Evolutionary conservation across 306 rosid genomes (phyloP), one percentile per base, ranked within the genome.

Genomic region (Rubus idaeus): DNA sequence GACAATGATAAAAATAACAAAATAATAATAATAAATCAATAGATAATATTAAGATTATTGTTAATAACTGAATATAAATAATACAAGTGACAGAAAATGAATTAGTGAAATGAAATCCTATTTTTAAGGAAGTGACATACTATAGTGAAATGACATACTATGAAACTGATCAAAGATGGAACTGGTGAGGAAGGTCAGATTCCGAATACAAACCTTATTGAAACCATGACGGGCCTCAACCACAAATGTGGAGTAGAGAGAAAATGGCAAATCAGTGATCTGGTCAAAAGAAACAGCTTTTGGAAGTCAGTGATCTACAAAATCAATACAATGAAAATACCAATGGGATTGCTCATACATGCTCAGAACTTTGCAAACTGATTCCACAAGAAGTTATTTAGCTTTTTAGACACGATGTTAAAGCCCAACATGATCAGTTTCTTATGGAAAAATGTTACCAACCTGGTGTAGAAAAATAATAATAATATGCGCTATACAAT

Each of bases 221-320:
- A 95, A 95, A 78, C 97, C 99, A 75, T 95, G 99, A 49, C 97
- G 94, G 56, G 91, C 84, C 87, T 95, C 99, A 17, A 95, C 93
- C 88, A 95, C 97, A 85, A 95, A 95, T 79, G 99, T 95, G 45
- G 97, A 92, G 90, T 89, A 95, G 71, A 95, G 87, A 80, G 97
- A 89, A 75, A 95, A 95, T 2, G 99, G 99, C 77, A 95, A 84
- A 84, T 88, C 99, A 9, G 97, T 95, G 78, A 87, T 82, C 99
- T 95, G 97, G 91, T 72, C 84, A 77, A 82, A 77, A 78, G 45
- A 81, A 64, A 56, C 40, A 58, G 80, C 20, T 11, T 5, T 61
- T 4, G 21, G 18, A 53, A 74, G 42, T 53, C 41, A 70, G 58
- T 10, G 17, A 69, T 21, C 44, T n/a, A 53, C 57, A 51, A 10